Percentiles rank a stretch among this genome's conserved stretches.
These are phyloP conservation scores for Trichophyton rubrum DNA, from an alignment of 2,329 filamentous ascomycete species.

Conservation along the genomic window DNA sequence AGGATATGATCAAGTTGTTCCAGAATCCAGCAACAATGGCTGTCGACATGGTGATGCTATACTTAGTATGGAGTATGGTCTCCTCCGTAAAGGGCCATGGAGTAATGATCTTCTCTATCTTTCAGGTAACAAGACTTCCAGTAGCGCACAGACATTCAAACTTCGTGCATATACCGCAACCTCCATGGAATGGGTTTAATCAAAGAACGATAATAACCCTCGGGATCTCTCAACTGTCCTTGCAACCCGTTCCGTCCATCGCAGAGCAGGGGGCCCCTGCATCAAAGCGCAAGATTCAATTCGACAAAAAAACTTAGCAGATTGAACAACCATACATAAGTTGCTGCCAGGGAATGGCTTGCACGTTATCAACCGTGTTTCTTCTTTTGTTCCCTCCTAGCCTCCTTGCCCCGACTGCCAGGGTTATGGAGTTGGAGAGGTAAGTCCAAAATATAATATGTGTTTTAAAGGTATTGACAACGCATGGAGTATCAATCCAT, in stretches of 20 bases:
- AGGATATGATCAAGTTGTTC: constrained; percentile 1
- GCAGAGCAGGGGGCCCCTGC: neutral
- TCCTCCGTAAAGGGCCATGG: neutral
- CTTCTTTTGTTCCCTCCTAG: neutral
- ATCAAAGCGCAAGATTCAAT: neutral
- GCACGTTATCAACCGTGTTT: neutral
- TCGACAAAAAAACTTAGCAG: neutral
- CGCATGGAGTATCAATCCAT: neutral
- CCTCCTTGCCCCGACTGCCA: neutral
- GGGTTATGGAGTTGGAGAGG: neutral
- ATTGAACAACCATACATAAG: neutral
- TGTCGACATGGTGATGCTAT: neutral
- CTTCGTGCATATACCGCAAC: neutral
- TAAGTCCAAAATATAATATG: neutral
- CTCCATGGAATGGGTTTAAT: neutral
- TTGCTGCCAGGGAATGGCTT: neutral
- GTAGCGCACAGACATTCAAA: neutral
- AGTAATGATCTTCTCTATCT: neutral
- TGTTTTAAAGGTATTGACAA: too few species aligned
- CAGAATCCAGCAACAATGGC: neutral
- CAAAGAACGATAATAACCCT: neutral
- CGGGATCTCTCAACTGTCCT: neutral
- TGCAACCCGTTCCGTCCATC: neutral
- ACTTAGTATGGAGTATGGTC: neutral
- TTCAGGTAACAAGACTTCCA: neutral